These are phyloP conservation scores for Tulasnella sp. DNA, from an alignment of 768 basidiomycete species.

Conservation along the genomic window DNA sequence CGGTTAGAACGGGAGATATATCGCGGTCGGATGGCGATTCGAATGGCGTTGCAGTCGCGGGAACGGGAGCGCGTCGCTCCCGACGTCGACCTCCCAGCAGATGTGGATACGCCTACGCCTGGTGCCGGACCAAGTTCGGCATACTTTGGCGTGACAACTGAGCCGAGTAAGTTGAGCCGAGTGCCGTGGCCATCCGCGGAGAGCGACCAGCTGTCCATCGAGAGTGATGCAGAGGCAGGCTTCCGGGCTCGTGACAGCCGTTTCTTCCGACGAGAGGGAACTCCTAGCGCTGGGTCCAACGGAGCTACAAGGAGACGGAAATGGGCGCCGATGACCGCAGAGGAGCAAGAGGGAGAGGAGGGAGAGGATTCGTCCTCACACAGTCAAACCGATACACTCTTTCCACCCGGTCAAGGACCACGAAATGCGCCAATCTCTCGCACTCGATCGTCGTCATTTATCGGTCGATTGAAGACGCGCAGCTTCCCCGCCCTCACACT, in stretches of 20 bases:
- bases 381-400: background rate
- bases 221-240: slow-evolving; percentile 67
- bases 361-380: background rate
- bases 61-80: background rate
- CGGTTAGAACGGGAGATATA: slow-evolving; percentile 74
- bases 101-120: background rate
- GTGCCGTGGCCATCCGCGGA: slow-evolving; percentile 29
- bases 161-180: background rate
- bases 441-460: background rate
- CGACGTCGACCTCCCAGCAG: background rate
- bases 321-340: background rate
- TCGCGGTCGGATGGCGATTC: slow-evolving; percentile 61
- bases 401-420: background rate
- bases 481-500: slow-evolving; percentile 1
- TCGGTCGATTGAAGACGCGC: background rate
- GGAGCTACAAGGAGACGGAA: background rate
- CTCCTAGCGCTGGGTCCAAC: background rate
- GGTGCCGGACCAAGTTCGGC: background rate
- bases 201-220: slow-evolving; percentile 52
- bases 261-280: slow-evolving; percentile 34
- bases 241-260: slow-evolving; percentile 46
- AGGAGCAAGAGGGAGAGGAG: background rate
- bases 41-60: slow-evolving; percentile 29
- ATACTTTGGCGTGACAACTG: background rate
- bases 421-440: background rate